Base-by-base conservation (phyloP, 2,329 filamentous ascomycete genomes). In the Colletotrichum coccodes region DNA sequence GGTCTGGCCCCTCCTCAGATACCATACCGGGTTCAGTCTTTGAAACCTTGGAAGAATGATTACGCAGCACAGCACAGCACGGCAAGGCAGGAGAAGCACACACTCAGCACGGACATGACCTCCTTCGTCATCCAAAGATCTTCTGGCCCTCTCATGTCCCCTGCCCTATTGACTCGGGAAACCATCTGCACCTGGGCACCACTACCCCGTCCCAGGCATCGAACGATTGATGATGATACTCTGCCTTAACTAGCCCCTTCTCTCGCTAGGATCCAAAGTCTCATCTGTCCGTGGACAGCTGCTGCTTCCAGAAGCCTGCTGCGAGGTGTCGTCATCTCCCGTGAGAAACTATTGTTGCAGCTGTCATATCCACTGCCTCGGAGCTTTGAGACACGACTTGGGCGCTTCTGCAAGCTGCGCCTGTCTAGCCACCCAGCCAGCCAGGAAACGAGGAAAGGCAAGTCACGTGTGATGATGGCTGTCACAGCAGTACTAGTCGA, bases 301-400 rank as follows among this genome's bases (percentile, higher is more conserved):
- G 14, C 50, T 42, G 26, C 54, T 50, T 64, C 53, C 44, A 59
- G 53, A 60, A 42, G 46, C 36, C 36, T 57, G 6, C 23, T 34
- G n/a, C 40, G n/a, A 26, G 28, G 18, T 59, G 47, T 18, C 49
- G 23, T 47, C 57, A 54, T 32, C 44, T 42, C 36, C n/a, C 23
- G 12, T 11, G 28, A 54, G 12, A 30, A 38, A 21, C 32, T 38
- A 52, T 53, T 26, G 44, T 23, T 56, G 23, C 30, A 28, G 23
- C 42, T 64, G 30, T 12, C 34, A 54, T 23, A n/a, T 26, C 50
- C 42, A 30, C 6, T 4, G 42, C 7, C 36, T 30, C 26, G 42
- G n/a, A 18, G 28, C n/a, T 53, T 52, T 58, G 42, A 42, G 42
- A 57, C 42, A 50, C 12, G 42, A 21, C 36, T 18, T n/a, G 21